Conservation (phyloP, 139 green algal genomes). For the Zygnema circumcarinatum region DNA sequence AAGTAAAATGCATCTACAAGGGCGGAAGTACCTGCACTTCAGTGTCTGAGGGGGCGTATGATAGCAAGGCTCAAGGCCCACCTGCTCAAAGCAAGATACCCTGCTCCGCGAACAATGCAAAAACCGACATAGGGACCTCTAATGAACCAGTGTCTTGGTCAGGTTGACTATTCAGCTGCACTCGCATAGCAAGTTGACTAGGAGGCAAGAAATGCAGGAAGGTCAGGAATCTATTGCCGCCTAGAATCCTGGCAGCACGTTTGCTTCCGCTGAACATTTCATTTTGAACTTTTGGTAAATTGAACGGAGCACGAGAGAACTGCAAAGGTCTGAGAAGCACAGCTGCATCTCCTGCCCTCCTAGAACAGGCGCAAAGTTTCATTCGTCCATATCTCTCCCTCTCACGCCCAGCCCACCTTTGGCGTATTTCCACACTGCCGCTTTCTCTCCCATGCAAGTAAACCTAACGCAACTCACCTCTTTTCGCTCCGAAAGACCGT, state of each 20-base stretch:
- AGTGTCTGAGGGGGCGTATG: not conserved
- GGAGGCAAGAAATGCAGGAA: not conserved
- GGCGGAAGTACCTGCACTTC: not conserved
- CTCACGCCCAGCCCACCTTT: not conserved
- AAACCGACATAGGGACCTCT: not conserved
- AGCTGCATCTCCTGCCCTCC: not conserved
- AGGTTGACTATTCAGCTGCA: not conserved
- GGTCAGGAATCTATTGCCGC: not conserved
- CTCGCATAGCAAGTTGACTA: not conserved
- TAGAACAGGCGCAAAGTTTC: too few relatives aligned
- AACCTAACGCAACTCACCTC: not conserved
- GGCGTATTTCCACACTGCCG: not conserved
- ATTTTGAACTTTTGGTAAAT: too few relatives aligned
- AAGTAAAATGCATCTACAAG: not conserved
- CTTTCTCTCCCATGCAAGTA: not conserved
- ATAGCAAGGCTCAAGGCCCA: not conserved
- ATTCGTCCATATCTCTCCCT: not conserved
- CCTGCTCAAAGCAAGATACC: not conserved
- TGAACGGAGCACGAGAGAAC: too few relatives aligned
- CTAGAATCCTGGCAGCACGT: not conserved
- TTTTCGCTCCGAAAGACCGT: not conserved
- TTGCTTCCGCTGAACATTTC: not conserved
- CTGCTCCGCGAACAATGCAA: too few relatives aligned
- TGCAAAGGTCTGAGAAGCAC: not conserved
- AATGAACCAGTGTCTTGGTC: not conserved